Base-by-base conservation (phyloP, 495 filamentous ascomycete species). In the Pseudomonodictys pantanalensis region DNA sequence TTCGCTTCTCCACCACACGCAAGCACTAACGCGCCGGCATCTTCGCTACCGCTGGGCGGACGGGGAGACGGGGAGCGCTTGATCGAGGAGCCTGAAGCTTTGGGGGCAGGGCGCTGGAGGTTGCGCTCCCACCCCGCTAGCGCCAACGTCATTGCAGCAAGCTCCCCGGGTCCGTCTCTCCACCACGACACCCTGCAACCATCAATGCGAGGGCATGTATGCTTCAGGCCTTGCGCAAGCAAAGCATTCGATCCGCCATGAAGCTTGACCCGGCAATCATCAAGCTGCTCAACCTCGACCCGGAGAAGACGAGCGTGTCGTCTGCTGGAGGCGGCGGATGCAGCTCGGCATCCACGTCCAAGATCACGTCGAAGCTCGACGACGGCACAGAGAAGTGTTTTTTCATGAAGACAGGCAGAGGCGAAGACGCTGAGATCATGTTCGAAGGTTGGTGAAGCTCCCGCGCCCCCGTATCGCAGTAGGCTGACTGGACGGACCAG, bases 371-470 rank as follows among this genome's bases (percentile, higher is more conserved):
- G 30, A 75, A 64, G 29, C 66, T 79, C 9, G 58, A 70, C 41
- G 70, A 80, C 32, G 81, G 83, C 38, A 73, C 78, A 62, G 76
- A 83, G 32, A 80, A 82, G 28, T 74, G 75, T 11, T 92, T 83
- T 73, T 97, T 97, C 68, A 77, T 96, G 69, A 96, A 97, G 72
- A 92, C 83, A 0, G 88, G 84, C 1, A 73, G 75, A 9, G 86
- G 86, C 2, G 60, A 74, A 29, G 78, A 83, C 11, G 83, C 89
- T 20, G 79, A 82, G 53, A 69, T 85, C 33, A 96, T 96, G 90
- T 95, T 96, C 69, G 76, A 75, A 69, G 68, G 69, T 69, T 23
- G 35, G 26, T 29, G 2, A 33, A 24, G 18, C 25, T 35, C 2
- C 38, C 15, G 3, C 11, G 26, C 10, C 11, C 15, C 9, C 17